phyloP scores from a whole-genome alignment of 2,329 filamentous ascomycete species.

The Juglanconis sp. region DNA sequence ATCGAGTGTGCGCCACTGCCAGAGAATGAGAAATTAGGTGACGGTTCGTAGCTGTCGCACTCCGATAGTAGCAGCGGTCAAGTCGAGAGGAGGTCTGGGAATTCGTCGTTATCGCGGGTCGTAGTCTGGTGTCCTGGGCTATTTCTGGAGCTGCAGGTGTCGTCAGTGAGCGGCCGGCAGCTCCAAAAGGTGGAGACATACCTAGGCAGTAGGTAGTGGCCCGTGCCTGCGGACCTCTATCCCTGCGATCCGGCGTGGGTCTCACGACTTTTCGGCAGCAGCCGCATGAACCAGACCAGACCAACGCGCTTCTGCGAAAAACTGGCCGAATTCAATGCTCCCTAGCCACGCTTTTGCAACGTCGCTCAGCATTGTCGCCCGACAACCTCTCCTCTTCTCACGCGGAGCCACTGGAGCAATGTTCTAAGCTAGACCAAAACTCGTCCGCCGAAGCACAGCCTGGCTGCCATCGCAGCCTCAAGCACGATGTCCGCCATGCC shows the following conservation, averaged over 20 bases:
- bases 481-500: conserved; percentile 17
- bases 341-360: conserved; percentile 2
- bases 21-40: not conserved
- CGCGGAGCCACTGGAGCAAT: conserved; percentile 10
- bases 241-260: not conserved
- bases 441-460: not conserved
- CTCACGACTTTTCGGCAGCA: conserved; percentile 12
- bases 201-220: too few relatives aligned
- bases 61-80: not conserved
- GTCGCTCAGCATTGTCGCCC: not conserved
- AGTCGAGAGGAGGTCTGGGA: not conserved
- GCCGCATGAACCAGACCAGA: conserved; percentile 12
- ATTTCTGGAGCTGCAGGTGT: conserved; percentile 42
- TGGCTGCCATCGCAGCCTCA: conserved; percentile 3
- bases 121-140: not conserved
- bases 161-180: conserved; percentile 26
- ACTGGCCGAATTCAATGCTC: not conserved
- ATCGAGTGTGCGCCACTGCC: not conserved
- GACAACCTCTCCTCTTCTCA: not conserved
- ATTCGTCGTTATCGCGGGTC: conserved; percentile 1
- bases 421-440: conserved; percentile 7
- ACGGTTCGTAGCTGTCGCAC: too few relatives aligned
- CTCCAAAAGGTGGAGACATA: not conserved
- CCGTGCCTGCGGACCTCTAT: not conserved
- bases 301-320: conserved; percentile 14